These are phyloP conservation scores for Trametes sanguinea DNA, from an alignment of 768 basidiomycete species.

Conservation along the genomic window DNA sequence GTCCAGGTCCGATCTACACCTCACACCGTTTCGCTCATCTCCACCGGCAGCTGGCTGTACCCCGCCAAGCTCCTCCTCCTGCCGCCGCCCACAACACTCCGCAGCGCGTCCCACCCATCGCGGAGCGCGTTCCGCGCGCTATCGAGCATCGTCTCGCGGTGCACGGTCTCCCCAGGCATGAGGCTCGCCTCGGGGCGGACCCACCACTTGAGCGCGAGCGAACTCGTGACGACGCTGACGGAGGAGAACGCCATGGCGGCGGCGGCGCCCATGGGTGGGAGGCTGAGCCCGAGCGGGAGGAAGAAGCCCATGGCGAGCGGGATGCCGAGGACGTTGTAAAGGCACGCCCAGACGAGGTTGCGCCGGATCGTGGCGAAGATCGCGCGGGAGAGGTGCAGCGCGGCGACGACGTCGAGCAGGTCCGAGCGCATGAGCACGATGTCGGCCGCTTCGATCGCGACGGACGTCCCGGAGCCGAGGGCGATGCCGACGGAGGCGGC, in stretches of 20 bases:
- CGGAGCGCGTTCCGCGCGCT: constrained; percentile 45
- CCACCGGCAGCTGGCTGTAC: constrained; percentile 73
- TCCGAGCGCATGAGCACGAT: constrained; percentile 98
- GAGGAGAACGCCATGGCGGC: constrained; percentile 98
- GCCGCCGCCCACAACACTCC: constrained; percentile 41
- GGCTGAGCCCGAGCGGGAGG: constrained; percentile 86
- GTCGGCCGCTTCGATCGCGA: constrained; percentile 98
- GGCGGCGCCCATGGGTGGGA: constrained; percentile 99
- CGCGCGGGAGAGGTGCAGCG: constrained; percentile 82
- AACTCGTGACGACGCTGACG: constrained; percentile 92
- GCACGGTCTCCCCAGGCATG: constrained; percentile 58
- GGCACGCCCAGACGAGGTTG: constrained; percentile 95
- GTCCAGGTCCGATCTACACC: not conserved
- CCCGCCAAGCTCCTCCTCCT: constrained; percentile 44
- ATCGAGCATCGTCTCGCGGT: constrained; percentile 41
- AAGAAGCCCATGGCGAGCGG: constrained; percentile 98
- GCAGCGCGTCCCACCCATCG: constrained; percentile 46
- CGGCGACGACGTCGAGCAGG: constrained; percentile 95
- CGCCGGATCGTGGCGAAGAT: constrained; percentile 91
- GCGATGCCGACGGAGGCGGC: constrained; percentile 97
- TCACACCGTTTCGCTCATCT: constrained; percentile 39
- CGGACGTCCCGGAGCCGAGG: constrained; percentile 92
- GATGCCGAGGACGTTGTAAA: constrained; percentile 92
- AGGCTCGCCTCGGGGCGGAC: constrained; percentile 66
- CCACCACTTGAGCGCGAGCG: constrained; percentile 87